phyloP scores from a whole-genome alignment of 2,329 filamentous ascomycete genomes.

The Onygenales sp. region DNA sequence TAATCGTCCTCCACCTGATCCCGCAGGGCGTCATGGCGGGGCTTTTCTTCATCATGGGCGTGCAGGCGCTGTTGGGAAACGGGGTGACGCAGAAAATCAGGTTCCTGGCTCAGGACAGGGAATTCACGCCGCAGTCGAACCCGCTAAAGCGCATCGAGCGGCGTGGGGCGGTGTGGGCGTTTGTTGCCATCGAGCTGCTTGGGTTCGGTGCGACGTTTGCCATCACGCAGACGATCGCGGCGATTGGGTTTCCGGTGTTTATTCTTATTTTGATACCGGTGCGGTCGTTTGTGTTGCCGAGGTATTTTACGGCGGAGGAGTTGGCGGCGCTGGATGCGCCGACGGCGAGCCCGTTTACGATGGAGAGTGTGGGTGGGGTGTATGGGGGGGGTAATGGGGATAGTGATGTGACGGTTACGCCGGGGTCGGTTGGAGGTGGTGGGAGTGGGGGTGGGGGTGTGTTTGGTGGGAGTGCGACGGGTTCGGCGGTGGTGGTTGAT shows the following conservation, averaged over 20 bases:
- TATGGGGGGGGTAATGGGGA: conserved; percentile 36
- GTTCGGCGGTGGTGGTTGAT: conserved; percentile 22
- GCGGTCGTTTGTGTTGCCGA: conserved; percentile 54
- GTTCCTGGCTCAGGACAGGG: conserved; percentile 56
- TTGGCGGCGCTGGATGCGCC: conserved; percentile 58
- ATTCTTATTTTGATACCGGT: conserved; percentile 61
- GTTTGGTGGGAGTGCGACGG: not conserved
- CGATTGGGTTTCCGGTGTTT: conserved; percentile 69
- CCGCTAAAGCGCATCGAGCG: conserved; percentile 54
- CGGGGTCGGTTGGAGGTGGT: not conserved
- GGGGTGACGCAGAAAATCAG: conserved; percentile 67
- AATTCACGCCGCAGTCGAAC: conserved; percentile 48
- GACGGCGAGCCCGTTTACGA: conserved; percentile 64
- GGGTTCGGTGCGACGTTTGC: conserved; percentile 72
- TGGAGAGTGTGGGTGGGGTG: conserved; percentile 62
- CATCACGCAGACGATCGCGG: conserved; percentile 73
- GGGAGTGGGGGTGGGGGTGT: conserved; percentile 3
- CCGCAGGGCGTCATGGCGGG: conserved; percentile 72
- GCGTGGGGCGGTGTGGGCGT: conserved; percentile 59
- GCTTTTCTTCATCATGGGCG: conserved; percentile 77
- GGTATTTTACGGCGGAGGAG: conserved; percentile 51
- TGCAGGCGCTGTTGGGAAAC: conserved; percentile 66
- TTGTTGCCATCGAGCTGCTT: conserved; percentile 58
- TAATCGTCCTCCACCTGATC: conserved; percentile 65
- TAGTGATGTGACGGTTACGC: conserved; percentile 7